A percentile compares a stretch with the other conserved stretches of the same genome.
Conservation (phyloP, 2,329 filamentous ascomycete genomes). For the Coccinonectria pachysandricola region DNA sequence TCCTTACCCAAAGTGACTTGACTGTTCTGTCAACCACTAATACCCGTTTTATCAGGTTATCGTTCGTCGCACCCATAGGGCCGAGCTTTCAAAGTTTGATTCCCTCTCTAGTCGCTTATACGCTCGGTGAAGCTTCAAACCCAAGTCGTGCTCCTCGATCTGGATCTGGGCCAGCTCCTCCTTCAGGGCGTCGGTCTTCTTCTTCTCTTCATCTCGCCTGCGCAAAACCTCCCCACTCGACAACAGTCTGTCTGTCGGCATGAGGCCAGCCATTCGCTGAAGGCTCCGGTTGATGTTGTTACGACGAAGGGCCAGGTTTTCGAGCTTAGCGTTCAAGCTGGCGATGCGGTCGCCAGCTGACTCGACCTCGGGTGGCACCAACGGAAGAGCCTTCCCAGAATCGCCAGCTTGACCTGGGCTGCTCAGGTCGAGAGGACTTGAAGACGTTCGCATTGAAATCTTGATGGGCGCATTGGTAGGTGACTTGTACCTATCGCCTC, state of each 20-base stretch:
- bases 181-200: constrained; percentile 56
- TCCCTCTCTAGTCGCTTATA: constrained; percentile 66
- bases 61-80: constrained; percentile 69
- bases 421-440: constrained; percentile 1
- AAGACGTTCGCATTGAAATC: constrained; percentile 20
- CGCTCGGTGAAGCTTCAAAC: constrained; percentile 61
- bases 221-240: constrained; percentile 52
- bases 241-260: constrained; percentile 60
- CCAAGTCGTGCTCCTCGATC: constrained; percentile 68
- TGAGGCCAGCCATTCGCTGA: constrained; percentile 66
- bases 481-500: constrained; percentile 12
- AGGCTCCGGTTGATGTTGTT: constrained; percentile 64
- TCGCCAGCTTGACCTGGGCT: too few relatives aligned
- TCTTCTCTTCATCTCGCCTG: constrained; percentile 47
- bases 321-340: constrained; percentile 54
- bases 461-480: constrained; percentile 16
- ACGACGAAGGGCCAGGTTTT: constrained; percentile 55
- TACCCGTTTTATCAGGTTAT: too few relatives aligned
- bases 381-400: constrained; percentile 56
- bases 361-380: constrained; percentile 47
- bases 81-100: constrained; percentile 52
- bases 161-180: constrained; percentile 62
- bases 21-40: too few relatives aligned
- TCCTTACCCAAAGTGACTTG: too few relatives aligned
- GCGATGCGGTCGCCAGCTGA: constrained; percentile 54